These are phyloP conservation scores for Lactarius psammicola DNA, from an alignment of 768 basidiomycete genomes.

Conservation along the genomic window DNA sequence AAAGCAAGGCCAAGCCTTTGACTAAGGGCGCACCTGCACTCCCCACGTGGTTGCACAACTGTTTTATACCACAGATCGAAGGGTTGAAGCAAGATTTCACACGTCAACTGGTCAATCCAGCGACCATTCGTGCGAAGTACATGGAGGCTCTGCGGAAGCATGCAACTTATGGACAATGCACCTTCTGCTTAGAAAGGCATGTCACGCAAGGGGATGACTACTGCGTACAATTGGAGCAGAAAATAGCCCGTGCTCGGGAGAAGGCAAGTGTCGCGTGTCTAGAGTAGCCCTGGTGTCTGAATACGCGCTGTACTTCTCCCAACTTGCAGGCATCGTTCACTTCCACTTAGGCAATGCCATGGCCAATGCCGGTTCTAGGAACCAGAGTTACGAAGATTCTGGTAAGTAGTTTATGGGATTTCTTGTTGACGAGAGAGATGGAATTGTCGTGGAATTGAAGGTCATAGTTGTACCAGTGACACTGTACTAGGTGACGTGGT, in stretches of 20 bases:
- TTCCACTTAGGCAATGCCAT: neutral
- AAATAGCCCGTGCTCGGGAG: neutral
- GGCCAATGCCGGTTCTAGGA: neutral
- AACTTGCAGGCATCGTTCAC: neutral
- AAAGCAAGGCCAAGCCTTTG: too few species aligned
- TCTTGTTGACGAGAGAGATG: neutral
- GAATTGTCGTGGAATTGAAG: neutral
- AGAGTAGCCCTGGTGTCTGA: neutral
- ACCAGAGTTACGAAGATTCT: neutral
- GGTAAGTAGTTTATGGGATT: too few species aligned
- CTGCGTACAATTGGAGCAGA: neutral
- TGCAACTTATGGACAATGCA: neutral
- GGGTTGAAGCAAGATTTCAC: neutral
- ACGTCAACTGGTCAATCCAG: neutral
- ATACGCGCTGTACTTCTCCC: neutral
- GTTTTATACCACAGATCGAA: neutral
- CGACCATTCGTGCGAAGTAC: neutral
- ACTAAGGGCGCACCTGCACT: neutral
- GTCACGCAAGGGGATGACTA: neutral
- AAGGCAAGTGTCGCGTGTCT: neutral
- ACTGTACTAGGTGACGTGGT: too few species aligned
- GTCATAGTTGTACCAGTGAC: neutral
- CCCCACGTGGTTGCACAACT: neutral
- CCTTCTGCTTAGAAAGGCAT: neutral
- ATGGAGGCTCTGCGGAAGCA: neutral